Evolutionary conservation across 768 basidiomycete species (phyloP), one percentile per base, ranked within the genome.

Genomic region (Calocera cornea): DNA sequence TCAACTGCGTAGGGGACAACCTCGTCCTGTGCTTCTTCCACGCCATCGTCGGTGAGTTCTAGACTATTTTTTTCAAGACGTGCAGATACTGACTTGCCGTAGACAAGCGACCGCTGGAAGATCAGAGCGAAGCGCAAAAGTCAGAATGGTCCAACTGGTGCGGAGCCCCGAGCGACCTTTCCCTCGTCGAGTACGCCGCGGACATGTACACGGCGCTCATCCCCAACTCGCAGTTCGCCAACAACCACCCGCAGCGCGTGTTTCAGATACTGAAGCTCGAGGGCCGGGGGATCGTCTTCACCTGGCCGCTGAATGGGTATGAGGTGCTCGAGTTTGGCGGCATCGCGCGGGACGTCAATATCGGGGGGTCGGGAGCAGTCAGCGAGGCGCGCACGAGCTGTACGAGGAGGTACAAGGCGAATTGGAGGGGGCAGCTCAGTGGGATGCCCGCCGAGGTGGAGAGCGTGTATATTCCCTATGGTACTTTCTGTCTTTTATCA

Each of bases 401-500:
- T 73, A 92, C 90, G 70, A 83, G 90, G 76, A 82, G 90, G 73
- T 92, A 87, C 80, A 87, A 87, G 76, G 86, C 88, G 49, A 80
- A 81, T 67, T 87, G 87, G 74, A 79, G 79, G 71, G 83, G 88
- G 81, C 70, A 73, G 19, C 72, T 70, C 36, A 79, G 81, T 73
- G 81, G 83, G 40, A 80, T 83, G 68, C 80, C 79, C 64, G 82
- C 81, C 68, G 84, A 87, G 76, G 88, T 92, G 33, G 90, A 92
- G 75, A 91, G 89, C 77, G 87, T 92, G 70, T 92, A 89, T 77
- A 90, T 92, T 77, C 90, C 91, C 75, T 89, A 93, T 84, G 90
- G 90, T 88, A 75, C 72, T 84, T 70, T 72, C 54, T 70, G 69
- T 66, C 47, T 5, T 60, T 33, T 19, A 27, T 40, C 65, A 19